Evolutionary conservation across 2,329 filamentous ascomycete genomes (phyloP), one percentile per base, ranked within the genome.

Genomic region (Orbilia ellipsospora): DNA sequence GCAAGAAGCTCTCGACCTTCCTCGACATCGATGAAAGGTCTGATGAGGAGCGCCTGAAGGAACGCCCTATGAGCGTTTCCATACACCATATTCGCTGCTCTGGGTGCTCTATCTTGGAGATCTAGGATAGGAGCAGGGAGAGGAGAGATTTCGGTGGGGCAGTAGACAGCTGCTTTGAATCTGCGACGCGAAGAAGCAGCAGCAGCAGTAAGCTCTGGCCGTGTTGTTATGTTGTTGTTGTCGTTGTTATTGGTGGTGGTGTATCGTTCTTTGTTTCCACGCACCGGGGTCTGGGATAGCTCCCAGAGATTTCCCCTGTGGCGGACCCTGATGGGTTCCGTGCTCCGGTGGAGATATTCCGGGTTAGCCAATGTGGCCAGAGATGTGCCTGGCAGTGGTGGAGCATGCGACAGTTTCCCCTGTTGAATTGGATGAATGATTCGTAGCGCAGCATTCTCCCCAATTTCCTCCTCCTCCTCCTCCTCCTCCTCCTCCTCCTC

Each of bases 41-140:
- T 89, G 2, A 92, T 89, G 82, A 97, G 86, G 78, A 99, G 89
- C 57, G 92, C 92, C 83, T 99, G 95, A 0, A 98, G 85, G 80
- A 99, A 97, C 7, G 94, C 94, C 69, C 93, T 90, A 81, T 97
- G 92, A 77, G 86, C 86, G 81, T 96, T 85, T 79, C 86, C 83
- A 80, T 89, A 90, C 16, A 16, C 54, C 64, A 68, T 63, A 1
- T 31, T 40, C n/a, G 48, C 1, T 20, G 23, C n/a, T 26, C 1
- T n/a, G 2, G 12, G 16, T 13, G 16, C 16, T 10, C 44, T 16
- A 20, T 59, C 36, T 18, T 8, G 36, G 10, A 18, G 40, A n/a
- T 26, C 23, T 15, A 57, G 36, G 28, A 42, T n/a, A 36, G 16
- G 5, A 12, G 13, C 7, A 48, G 16, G 44, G 44, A 18, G 44